phyloP scores from a whole-genome alignment of 2,329 filamentous ascomycete species.

The Aspergillus transmontanensis region DNA sequence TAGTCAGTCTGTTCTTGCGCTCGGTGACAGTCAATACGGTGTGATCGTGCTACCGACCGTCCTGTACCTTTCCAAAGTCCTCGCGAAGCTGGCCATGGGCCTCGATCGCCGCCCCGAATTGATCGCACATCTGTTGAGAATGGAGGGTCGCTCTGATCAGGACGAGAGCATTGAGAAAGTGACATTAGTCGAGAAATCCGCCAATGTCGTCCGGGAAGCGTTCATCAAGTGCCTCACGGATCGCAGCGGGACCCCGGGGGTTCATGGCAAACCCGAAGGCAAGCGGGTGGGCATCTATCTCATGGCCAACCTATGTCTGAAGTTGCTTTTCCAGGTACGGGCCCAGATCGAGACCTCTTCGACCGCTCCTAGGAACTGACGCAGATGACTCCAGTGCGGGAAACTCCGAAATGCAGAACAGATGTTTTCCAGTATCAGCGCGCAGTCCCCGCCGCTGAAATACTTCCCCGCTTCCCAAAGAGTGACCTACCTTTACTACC shows the following conservation, averaged over 20 bases:
- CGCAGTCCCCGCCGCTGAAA: slow-evolving; percentile 76
- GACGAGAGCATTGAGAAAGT: slow-evolving; percentile 69
- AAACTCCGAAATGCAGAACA: slow-evolving; percentile 83
- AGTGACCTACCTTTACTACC: slow-evolving; percentile 91
- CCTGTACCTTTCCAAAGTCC: slow-evolving; percentile 76
- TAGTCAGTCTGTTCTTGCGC: slow-evolving; percentile 80
- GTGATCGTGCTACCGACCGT: slow-evolving; percentile 81
- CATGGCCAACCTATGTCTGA: slow-evolving; percentile 87
- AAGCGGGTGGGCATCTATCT: slow-evolving; percentile 88
- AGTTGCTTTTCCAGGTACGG: slow-evolving; percentile 77
- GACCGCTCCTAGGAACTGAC: neutral
- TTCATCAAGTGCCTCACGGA: slow-evolving; percentile 90
- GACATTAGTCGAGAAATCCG: slow-evolving; percentile 82
- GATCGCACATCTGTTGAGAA: slow-evolving; percentile 61
- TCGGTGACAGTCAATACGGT: slow-evolving; percentile 77
- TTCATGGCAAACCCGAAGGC: slow-evolving; percentile 70
- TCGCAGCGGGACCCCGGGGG: slow-evolving; percentile 64
- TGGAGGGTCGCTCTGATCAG: slow-evolving; percentile 47
- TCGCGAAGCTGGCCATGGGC: slow-evolving; percentile 81
- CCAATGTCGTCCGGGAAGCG: slow-evolving; percentile 85
- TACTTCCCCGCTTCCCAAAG: slow-evolving; percentile 84
- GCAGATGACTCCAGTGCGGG: slow-evolving; percentile 58
- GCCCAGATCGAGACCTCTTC: neutral
- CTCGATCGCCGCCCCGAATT: slow-evolving; percentile 80
- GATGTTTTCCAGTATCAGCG: slow-evolving; percentile 85